Conservation (phyloP, 805 yeast genomes). For the Ascoidea rubescens region DNA sequence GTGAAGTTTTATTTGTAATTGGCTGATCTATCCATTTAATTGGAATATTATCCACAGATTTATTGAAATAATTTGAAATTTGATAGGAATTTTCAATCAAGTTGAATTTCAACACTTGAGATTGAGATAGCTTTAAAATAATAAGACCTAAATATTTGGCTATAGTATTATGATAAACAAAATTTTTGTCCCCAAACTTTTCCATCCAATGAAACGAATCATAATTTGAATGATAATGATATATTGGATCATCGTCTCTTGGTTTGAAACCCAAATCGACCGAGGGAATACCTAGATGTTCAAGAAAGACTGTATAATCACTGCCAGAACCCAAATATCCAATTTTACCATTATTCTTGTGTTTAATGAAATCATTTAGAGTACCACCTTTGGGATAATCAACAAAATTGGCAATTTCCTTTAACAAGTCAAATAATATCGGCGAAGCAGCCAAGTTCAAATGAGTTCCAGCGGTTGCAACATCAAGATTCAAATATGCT, state of each 20-base stretch:
- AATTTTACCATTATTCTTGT: conserved; percentile 19
- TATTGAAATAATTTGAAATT: conserved; percentile 29
- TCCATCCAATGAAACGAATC: conserved; percentile 66
- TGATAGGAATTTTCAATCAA: conserved; percentile 17
- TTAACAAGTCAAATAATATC: conserved; percentile 31
- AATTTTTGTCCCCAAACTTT: conserved; percentile 46
- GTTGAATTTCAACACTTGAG: conserved; percentile 29
- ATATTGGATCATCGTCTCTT: conserved; percentile 37
- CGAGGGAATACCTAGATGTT: conserved; percentile 46
- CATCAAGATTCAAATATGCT: conserved; percentile 62
- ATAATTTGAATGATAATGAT: conserved; percentile 66
- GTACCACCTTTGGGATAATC: conserved; percentile 27
- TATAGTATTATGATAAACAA: conserved; percentile 40
- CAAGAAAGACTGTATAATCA: conserved; percentile 50
- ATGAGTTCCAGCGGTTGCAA: conserved; percentile 41
- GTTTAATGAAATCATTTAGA: conserved; percentile 21
- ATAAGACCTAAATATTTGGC: conserved; percentile 39
- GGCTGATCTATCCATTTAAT: conserved; percentile 20
- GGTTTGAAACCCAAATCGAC: conserved; percentile 43
- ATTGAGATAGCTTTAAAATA: conserved; percentile 33
- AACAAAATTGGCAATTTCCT: conserved; percentile 29
- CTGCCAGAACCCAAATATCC: conserved; percentile 53
- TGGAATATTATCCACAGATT: conserved; percentile 23
- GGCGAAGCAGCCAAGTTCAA: conserved; percentile 48
- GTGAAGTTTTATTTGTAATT: conserved; percentile 3